Evolutionary conservation across 495 filamentous ascomycete genomes (phyloP).

Genomic region (Penicillium pulvis): DNA sequence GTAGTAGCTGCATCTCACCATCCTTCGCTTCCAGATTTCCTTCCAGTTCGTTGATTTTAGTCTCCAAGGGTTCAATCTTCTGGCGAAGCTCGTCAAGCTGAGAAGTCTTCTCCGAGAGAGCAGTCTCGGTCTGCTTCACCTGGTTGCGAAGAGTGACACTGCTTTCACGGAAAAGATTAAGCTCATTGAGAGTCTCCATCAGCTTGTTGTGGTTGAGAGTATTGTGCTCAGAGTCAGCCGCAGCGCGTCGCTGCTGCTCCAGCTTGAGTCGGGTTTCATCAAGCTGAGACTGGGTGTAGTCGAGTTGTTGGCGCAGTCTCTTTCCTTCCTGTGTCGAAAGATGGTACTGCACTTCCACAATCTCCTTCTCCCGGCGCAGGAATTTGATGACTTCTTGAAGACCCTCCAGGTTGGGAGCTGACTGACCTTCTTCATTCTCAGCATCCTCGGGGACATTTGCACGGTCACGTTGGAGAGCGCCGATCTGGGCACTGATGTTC

Average conservation of each 20-base stretch:
- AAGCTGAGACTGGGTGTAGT: conserved; percentile 80
- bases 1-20: conserved; percentile 80
- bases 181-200: conserved; percentile 89
- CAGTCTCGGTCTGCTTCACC: conserved; percentile 71
- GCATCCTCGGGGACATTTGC: conserved; percentile 50
- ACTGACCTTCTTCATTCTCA: conserved; percentile 36
- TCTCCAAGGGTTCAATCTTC: conserved; percentile 80
- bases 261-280: conserved; percentile 86
- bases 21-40: conserved; percentile 76
- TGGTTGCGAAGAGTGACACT: conserved; percentile 85
- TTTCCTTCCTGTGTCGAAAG: conserved; percentile 83
- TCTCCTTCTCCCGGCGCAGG: conserved; percentile 94
- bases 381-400: conserved; percentile 88
- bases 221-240: conserved; percentile 68
- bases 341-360: conserved; percentile 92
- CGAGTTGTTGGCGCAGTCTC: conserved; percentile 83
- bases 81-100: conserved; percentile 72
- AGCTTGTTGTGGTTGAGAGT: conserved; percentile 80
- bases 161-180: conserved; percentile 93
- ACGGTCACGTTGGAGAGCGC: conserved; percentile 72
- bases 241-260: conserved; percentile 79
- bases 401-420: conserved; percentile 61
- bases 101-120: conserved; percentile 70
- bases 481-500: conserved; percentile 74
- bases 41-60: conserved; percentile 75